Base-by-base conservation (phyloP, 2,329 filamentous ascomycete species). In the Pseudogymnoascus sp. region DNA sequence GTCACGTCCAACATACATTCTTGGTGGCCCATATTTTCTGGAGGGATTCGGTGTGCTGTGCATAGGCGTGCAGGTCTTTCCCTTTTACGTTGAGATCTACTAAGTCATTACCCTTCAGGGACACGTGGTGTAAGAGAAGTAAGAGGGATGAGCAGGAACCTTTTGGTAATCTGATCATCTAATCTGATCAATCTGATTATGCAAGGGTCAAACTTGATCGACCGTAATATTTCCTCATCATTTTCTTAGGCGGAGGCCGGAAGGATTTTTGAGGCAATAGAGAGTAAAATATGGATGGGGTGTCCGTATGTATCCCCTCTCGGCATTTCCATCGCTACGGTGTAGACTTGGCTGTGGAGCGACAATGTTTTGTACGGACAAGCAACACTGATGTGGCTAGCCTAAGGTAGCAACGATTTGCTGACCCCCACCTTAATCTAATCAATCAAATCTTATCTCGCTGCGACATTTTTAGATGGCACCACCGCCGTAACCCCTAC, bases 361-460 rank as follows among this genome's bases (percentile, higher is more conserved):
- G 22, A 25, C 22, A 25, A 25, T 25, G 22, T 25, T 25, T 25
- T 25, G 22, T n/a, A 50, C 25, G 28, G 47, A 18, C 47, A 54
- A 6, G n/a, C n/a, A 54, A 54, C 47, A n/a, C 47, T 54, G 25
- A 30, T 30, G 41, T 43, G 18, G 18, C 37, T 20, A 60, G 30
- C 58, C 41, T 14, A 60, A 60, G n/a, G 14, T 41, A 39, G 28
- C 14, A 60, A 60, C 37, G 58, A 60, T 60, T 39, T 30, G 12
- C 58, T 12, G 6, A 41, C 25, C 58, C 25, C 58, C 36, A 39
- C 36, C 37, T 60, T 33, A 39, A 60, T 39, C 33, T 20, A 60
- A 33, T 50, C 25, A 43, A 30, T 39, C 58, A 60, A 20, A 54
- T 54, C 47, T 54, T 54, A 54, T 54, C 47, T 54, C 47, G n/a